Evolutionary conservation across 352 stramenopile species (phyloP).

Genomic region (Discostella stelligera): DNA sequence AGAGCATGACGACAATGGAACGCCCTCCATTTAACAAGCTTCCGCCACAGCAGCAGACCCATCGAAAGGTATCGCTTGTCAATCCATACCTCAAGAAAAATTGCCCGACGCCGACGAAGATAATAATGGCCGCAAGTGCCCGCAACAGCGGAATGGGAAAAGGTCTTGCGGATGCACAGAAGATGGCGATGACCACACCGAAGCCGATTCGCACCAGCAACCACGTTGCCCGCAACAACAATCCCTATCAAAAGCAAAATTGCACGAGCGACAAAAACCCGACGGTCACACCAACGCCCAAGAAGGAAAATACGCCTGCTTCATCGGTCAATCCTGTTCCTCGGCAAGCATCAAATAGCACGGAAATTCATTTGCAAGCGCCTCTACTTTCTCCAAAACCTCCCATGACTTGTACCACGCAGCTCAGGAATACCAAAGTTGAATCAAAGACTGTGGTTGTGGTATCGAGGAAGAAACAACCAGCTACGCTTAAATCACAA

Average conservation of each 20-base stretch:
- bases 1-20: too few species aligned
- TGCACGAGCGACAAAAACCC: not conserved
- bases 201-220: not conserved
- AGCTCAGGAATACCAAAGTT: not conserved
- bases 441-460: not conserved
- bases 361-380: not conserved
- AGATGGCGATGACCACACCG: not conserved
- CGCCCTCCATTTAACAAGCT: too few species aligned
- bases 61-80: not conserved
- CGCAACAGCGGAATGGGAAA: not conserved
- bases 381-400: not conserved
- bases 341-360: too few species aligned
- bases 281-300: constrained; percentile 2
- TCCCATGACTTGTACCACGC: not conserved
- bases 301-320: not conserved
- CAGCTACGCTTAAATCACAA: constrained; percentile 51
- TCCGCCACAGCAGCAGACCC: too few species aligned
- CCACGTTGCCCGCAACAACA: not conserved
- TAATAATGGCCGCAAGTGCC: not conserved
- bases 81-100: not conserved
- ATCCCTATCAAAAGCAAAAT: not conserved
- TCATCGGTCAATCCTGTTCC: not conserved
- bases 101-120: not conserved
- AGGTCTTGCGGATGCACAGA: not conserved
- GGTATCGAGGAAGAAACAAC: not conserved